A percentile compares a stretch with the other conserved stretches of the same genome.
Conservation (phyloP, 345 rosid genomes). For the Eucalyptus decipiens region DNA sequence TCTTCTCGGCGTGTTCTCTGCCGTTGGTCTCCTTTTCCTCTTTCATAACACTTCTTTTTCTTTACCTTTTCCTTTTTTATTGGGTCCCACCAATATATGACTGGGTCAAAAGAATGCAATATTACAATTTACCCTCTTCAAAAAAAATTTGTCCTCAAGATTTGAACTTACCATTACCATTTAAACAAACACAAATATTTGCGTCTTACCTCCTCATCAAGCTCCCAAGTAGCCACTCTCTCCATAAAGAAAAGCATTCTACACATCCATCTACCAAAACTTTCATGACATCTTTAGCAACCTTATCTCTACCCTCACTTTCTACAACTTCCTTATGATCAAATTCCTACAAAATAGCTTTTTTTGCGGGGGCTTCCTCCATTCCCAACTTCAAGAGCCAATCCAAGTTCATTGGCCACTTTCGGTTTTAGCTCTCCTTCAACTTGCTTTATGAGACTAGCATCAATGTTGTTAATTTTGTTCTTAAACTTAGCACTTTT, state of each 20-base stretch:
- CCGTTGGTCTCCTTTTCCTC: neutral
- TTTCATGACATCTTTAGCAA: neutral
- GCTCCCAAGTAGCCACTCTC: too few relatives aligned
- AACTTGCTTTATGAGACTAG: slow-evolving; percentile 96
- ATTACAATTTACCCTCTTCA: too few relatives aligned
- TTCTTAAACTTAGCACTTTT: slow-evolving; percentile 83
- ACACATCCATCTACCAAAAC: neutral
- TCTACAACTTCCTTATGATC: slow-evolving; percentile 4
- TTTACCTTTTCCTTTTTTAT: too few relatives aligned
- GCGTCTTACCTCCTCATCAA: too few relatives aligned
- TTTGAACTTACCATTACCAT: too few relatives aligned
- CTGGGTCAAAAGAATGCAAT: too few relatives aligned
- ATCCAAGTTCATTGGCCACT: neutral
- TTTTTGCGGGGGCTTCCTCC: neutral
- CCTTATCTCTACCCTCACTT: neutral
- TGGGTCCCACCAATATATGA: neutral
- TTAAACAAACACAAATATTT: too few relatives aligned
- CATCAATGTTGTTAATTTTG: slow-evolving; percentile 75
- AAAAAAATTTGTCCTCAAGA: too few relatives aligned
- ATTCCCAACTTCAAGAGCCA: neutral
- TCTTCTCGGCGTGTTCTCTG: neutral
- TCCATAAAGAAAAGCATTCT: neutral
- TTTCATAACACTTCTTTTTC: neutral
- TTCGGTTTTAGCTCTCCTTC: slow-evolving; percentile 93
- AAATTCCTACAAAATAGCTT: slow-evolving; percentile 1